Base-by-base conservation (phyloP, 1,139 yeast species). In the Geotrichum restrictum region DNA sequence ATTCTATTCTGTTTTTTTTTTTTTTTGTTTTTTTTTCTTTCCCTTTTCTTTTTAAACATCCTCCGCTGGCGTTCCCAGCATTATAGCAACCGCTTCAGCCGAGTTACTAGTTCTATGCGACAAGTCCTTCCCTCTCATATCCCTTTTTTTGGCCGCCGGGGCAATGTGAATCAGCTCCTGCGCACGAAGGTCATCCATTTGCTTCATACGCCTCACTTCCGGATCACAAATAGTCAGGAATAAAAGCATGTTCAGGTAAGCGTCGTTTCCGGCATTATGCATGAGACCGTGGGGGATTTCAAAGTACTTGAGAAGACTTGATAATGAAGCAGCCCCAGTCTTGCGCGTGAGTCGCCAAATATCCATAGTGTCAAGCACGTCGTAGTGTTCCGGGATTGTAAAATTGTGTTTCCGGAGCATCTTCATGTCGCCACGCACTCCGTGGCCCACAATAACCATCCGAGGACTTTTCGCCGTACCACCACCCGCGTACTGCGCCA, bases 261-360 rank as follows among this genome's bases (percentile, higher is more conserved):
- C 82, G 65, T 87, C 95, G 63, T 87, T 87, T n/a, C 86, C 91
- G 1, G 91, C 95, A 63, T 87, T 87, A 64, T 86, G 95, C 46
- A 85, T 68, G 57, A 74, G 78, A 0, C 83, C 75, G 63, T 81
- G 80, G 0, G 89, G 88, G 5, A 87, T 74, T 6, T 75, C 71
- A 27, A 83, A 71, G 49, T 73, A 67, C 45, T 76, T 70, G 21
- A 85, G 69, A 1, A 82, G 73, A 46, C 74, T 79, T 6, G 78
- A 76, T 49, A 86, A 68, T 14, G 79, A 75, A 3, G 79, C 74
- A 45, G 74, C 69, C 3, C 80, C 70, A 6, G 72, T 62, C 4
- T 69, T 65, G n/a, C 45, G 47, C 13, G 53, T 53, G 8, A 34
- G 21, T 13, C 51, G 38, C 72, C 79, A 80, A 3, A 85, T 58